These are phyloP conservation scores for Filosporella fistucella DNA, from an alignment of 495 filamentous ascomycete species.

Conservation along the genomic window DNA sequence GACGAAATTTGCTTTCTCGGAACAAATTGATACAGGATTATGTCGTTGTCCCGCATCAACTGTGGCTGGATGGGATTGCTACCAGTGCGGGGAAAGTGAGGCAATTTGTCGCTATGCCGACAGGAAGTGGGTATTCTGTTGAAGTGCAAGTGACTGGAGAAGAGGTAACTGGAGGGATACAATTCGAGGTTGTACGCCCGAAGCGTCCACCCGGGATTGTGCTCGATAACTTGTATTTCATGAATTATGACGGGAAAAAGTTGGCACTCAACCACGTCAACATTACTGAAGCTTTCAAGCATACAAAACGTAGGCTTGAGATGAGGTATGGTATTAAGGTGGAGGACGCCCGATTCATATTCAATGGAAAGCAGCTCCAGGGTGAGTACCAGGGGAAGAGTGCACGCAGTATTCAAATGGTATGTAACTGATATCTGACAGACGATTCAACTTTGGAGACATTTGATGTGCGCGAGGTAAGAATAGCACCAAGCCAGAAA, in stretches of 20 bases:
- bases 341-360: not conserved
- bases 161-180: constrained; percentile 32
- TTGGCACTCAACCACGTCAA: no score
- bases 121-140: constrained; percentile 40
- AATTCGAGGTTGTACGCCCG: constrained; percentile 4
- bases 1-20: not conserved
- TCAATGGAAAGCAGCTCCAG: not conserved
- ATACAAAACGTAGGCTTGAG: no score
- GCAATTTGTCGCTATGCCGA: constrained; percentile 41
- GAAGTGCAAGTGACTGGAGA: constrained; percentile 38
- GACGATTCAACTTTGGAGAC: no score
- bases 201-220: not conserved
- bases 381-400: no score
- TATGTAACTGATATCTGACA: no score
- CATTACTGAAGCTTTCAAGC: no score
- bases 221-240: no score
- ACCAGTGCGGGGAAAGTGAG: constrained; percentile 26
- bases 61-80: constrained; percentile 43
- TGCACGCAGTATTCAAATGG: no score
- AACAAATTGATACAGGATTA: constrained; percentile 34
- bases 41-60: constrained; percentile 37
- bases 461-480: no score
- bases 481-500: no score
- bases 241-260: no score
- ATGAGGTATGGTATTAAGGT: no score